Evolutionary conservation across 331 rosid species (phyloP), one percentile per base, ranked within the genome.

Genomic region (Saraca asoca): DNA sequence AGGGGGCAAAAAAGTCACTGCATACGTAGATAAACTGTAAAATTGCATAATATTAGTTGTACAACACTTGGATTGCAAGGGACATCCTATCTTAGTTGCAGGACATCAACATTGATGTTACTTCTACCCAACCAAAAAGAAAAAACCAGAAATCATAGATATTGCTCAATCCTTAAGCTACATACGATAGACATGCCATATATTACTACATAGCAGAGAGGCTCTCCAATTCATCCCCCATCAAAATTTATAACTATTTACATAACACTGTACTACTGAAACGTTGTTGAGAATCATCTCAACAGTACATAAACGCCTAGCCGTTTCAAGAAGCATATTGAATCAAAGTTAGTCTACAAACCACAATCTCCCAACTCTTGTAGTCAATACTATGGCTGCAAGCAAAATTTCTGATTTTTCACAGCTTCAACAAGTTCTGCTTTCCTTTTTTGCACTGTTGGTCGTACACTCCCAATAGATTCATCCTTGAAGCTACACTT

Each of bases 381-480:
- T 70, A 7, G 62, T 43, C 12, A 70, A 59, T 66, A 61, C 66
- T n/a, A 73, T 16, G 90, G 80, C 70, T 68, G 79, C 81, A 76
- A 63, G 43, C 53, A 75, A 49, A 62, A 46, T 12, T 55, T 58
- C 46, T 33, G 62, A 43, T 68, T 74, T 45, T 73, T 77, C 20
- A 18, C 18, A 17, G 59, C 73, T 2, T 64, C 72, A 70, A 41
- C 42, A n/a, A 79, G 69, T 53, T n/a, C 74, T 8, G 65, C 81
- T 77, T 81, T 87, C 12, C 79, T 62, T 73, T 83, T 81, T 52
- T 77, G 74, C 6, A 57, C 60, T 10, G 31, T 24, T 24, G 31
- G 31, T 24, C 3, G 31, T 3, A 24, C 31, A 1, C 31, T 24
- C 31, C 56, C 53, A 11, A 43, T 19, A 56, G 39, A 42, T 66